Conservation (phyloP, 2,329 filamentous ascomycete genomes). For the Talaromyces sp. region DNA sequence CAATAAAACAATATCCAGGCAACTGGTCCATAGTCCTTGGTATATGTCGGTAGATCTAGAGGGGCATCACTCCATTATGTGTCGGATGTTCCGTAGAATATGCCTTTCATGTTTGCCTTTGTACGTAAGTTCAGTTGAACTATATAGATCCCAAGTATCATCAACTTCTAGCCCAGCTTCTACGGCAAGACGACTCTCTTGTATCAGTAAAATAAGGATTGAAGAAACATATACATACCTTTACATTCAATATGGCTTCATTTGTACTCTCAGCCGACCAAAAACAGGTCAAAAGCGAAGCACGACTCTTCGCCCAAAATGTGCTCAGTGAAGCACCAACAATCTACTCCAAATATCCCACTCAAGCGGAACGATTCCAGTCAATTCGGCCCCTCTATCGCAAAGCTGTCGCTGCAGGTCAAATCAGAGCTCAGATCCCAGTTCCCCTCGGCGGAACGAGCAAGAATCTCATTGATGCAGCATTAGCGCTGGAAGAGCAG, state of each 20-base stretch:
- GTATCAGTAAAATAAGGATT: background rate
- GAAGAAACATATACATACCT: background rate
- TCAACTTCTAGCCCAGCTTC: background rate
- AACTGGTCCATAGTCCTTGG: background rate
- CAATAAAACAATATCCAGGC: background rate
- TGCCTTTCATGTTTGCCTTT: background rate
- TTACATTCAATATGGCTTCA: background rate
- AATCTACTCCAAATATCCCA: slow-evolving; percentile 22
- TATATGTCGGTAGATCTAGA: no score
- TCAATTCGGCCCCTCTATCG: slow-evolving; percentile 48
- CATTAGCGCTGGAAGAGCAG: slow-evolving; percentile 53
- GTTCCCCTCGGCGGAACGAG: slow-evolving; percentile 46
- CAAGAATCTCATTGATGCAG: slow-evolving; percentile 47
- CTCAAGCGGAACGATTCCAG: slow-evolving; percentile 44
- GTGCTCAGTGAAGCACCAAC: slow-evolving; percentile 2
- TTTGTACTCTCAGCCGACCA: background rate
- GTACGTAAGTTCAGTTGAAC: background rate
- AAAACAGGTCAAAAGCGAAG: background rate
- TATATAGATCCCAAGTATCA: background rate
- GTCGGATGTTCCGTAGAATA: background rate
- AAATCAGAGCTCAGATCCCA: slow-evolving; percentile 50
- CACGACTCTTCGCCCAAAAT: background rate
- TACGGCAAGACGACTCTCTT: background rate
- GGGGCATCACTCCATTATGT: background rate
- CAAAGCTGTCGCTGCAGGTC: slow-evolving; percentile 42